Conservation (phyloP, 306 rosid genomes). For the Acacia crassicarpa region DNA sequence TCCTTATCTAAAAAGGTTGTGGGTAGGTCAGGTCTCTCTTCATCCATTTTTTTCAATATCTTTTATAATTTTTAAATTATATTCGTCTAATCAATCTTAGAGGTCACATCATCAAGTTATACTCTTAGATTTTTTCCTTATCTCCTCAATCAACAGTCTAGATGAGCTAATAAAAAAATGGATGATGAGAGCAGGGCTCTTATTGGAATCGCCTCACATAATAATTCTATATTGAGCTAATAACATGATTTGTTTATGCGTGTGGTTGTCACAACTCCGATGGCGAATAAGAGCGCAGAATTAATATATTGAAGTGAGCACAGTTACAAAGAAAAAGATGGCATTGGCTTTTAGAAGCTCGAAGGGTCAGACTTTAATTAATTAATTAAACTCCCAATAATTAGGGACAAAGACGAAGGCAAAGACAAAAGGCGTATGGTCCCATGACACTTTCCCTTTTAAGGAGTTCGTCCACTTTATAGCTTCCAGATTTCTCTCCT, state of each 20-base stretch:
- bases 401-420: not conserved
- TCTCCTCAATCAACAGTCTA: too few relatives aligned
- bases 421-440: constrained; percentile 16
- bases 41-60: too few relatives aligned
- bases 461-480: not conserved
- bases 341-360: constrained; percentile 30
- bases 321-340: constrained; percentile 13
- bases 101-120: too few relatives aligned
- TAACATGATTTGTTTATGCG: not conserved
- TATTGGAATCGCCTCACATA: not conserved
- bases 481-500: constrained; percentile 22
- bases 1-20: not conserved
- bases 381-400: not conserved
- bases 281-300: constrained; percentile 1
- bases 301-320: not conserved
- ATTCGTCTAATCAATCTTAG: too few relatives aligned
- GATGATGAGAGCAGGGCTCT: not conserved
- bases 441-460: not conserved
- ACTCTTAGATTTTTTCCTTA: too few relatives aligned
- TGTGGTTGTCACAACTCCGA: not conserved
- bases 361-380: constrained; percentile 2
- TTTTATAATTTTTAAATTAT: too few relatives aligned
- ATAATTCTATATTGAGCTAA: not conserved
- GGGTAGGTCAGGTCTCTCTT: not conserved
- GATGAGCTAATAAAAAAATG: too few relatives aligned